These are phyloP conservation scores for Gaillardinia entomophila DNA, from an alignment of 805 yeast genomes.

Conservation along the genomic window DNA sequence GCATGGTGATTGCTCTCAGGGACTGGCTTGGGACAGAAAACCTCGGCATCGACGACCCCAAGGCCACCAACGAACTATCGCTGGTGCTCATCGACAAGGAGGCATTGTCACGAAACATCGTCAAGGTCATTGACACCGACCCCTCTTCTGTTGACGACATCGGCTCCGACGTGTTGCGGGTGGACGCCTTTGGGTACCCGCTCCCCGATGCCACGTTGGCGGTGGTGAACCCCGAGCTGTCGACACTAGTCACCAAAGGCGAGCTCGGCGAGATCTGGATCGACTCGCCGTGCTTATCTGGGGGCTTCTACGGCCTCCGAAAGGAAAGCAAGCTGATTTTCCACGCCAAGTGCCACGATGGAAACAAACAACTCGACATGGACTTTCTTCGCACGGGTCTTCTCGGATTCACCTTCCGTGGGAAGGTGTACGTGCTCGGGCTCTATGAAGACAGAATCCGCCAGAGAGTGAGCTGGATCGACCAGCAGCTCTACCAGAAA, in stretches of 20 bases:
- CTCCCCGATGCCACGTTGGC: slow-evolving; percentile 92
- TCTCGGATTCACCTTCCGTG: slow-evolving; percentile 81
- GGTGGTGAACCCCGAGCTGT: slow-evolving; percentile 89
- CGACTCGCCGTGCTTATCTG: slow-evolving; percentile 87
- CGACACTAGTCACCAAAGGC: slow-evolving; percentile 62
- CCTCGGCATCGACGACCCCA: slow-evolving; percentile 43
- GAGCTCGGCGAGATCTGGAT: slow-evolving; percentile 97
- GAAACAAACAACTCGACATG: slow-evolving; percentile 62
- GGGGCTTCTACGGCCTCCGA: slow-evolving; percentile 78
- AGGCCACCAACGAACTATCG: slow-evolving; percentile 38
- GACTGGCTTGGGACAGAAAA: slow-evolving; percentile 79
- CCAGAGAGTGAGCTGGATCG: slow-evolving; percentile 66
- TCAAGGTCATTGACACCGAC: slow-evolving; percentile 56
- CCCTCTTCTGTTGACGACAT: slow-evolving; percentile 46
- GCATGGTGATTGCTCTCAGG: slow-evolving; percentile 85
- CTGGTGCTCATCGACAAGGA: slow-evolving; percentile 70
- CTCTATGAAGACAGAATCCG: slow-evolving; percentile 86
- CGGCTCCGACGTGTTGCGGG: slow-evolving; percentile 43
- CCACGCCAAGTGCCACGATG: slow-evolving; percentile 75
- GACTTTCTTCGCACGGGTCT: slow-evolving; percentile 88
- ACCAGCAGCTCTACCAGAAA: slow-evolving; percentile 34
- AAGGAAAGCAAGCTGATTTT: slow-evolving; percentile 65
- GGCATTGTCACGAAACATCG: slow-evolving; percentile 65
- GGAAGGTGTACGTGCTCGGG: slow-evolving; percentile 84
- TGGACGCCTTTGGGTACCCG: slow-evolving; percentile 93